Base-by-base conservation (phyloP, 768 basidiomycete genomes). In the Sarcomyxa edulis region DNA sequence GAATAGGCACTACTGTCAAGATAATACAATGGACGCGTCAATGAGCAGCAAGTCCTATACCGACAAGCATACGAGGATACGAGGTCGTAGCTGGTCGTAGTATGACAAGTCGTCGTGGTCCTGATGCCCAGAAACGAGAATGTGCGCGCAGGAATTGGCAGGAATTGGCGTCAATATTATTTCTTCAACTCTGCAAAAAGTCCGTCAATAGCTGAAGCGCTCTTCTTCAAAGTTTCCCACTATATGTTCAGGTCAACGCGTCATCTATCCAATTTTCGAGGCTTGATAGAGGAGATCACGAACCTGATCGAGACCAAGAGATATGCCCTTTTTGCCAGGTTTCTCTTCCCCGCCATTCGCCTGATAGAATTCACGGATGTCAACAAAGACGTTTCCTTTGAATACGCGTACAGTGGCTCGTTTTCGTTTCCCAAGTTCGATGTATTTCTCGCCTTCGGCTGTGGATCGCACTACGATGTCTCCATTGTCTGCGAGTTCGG, bases 311-410 rank as follows among this genome's bases (percentile, higher is more conserved):
- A 62, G 32, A 10, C 62, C 56, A 19, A 91, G 64, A 0, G 81
- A 72, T 36, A 90, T 84, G 7, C 86, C 88, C 49, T 89, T 91
- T 58, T 87, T 90, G 0, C 85, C 84, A 0, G 88, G 87, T 45
- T 82, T 86, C 46, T 74, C 69, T 5, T 79, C 76, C 0, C 55
- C 58, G 1, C 72, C 59, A 6, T 60, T 65, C 28, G 50, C 62
- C 15, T 59, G 54, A 37, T 84, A 91, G 48, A 71, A 90, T 54
- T 90, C 84, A 27, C 87, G 76, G 37, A 90, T 85, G 50, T 89
- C 84, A 18, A 89, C 54, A 29, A 77, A 61, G 3, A 70, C 15
- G 16, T 22, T 22, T 5, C 42, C 82, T 69, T 71, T 66, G 58
- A 65, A 69, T 26, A 45, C 46, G 24, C 60, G 48, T 32, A 85